These are phyloP conservation scores for Schizopora paradoxa DNA, from an alignment of 1,284 basidiomycete genomes.

Conservation along the genomic window DNA sequence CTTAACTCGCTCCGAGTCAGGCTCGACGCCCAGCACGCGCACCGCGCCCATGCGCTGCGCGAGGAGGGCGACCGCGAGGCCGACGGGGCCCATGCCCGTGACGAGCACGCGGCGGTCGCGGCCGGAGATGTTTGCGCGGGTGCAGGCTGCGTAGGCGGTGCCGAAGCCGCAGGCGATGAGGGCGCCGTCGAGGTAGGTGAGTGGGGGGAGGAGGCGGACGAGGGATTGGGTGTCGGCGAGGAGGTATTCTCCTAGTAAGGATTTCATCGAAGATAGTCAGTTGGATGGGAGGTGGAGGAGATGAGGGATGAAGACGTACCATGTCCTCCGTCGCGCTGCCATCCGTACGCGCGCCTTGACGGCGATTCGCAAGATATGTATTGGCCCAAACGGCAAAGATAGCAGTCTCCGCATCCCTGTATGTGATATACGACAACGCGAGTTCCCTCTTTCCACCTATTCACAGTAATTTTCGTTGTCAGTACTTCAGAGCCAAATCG, in stretches of 20 bases:
- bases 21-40: conserved; percentile 17
- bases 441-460: conserved; percentile 18
- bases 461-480: background rate
- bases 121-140: conserved; percentile 16
- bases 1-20: conserved; percentile 14
- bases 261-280: background rate
- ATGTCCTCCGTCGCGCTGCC: conserved; percentile 18
- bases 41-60: conserved; percentile 17
- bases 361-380: conserved; percentile 16
- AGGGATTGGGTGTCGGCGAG: conserved; percentile 14
- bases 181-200: conserved; percentile 18
- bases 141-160: conserved; percentile 17
- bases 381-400: conserved; percentile 13
- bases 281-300: background rate
- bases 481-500: background rate
- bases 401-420: conserved; percentile 17
- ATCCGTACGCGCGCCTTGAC: conserved; percentile 13
- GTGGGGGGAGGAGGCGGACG: conserved; percentile 12
- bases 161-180: conserved; percentile 18
- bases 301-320: conserved; percentile 1
- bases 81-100: conserved; percentile 18
- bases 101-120: conserved; percentile 16
- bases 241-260: conserved; percentile 13
- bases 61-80: conserved; percentile 15
- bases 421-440: conserved; percentile 18